Evolutionary conservation across 805 yeast genomes (phyloP).

Genomic region (Candida coquimbonensis): DNA sequence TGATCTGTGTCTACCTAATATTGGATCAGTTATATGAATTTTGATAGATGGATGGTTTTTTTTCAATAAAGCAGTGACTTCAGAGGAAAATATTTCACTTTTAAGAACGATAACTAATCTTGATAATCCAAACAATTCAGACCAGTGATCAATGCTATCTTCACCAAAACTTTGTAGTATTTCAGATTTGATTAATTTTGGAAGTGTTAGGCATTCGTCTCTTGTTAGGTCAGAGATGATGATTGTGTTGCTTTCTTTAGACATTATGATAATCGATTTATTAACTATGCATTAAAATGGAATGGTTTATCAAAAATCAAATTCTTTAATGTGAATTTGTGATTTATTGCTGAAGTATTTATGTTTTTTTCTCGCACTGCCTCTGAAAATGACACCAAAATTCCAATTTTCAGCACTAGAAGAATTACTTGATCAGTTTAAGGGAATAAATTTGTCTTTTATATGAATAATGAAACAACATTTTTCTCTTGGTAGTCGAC

Average conservation of each 20-base stretch:
- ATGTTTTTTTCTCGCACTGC: neutral
- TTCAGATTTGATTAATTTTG: slow-evolving; percentile 12
- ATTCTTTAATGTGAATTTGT: too few relatives aligned
- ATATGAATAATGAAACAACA: too few relatives aligned
- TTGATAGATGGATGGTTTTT: slow-evolving; percentile 16
- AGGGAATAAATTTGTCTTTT: too few relatives aligned
- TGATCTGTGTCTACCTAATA: slow-evolving; percentile 25
- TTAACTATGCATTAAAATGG: too few relatives aligned
- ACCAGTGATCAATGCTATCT: slow-evolving; percentile 24
- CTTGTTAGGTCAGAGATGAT: slow-evolving; percentile 19
- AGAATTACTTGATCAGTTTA: too few relatives aligned
- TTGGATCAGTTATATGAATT: slow-evolving; percentile 28
- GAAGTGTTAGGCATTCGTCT: slow-evolving; percentile 15
- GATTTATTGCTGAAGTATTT: neutral
- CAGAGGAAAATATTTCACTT: slow-evolving; percentile 20
- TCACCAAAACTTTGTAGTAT: slow-evolving; percentile 8
- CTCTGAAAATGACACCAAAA: neutral
- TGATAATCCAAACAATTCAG: slow-evolving; percentile 33
- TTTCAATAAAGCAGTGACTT: slow-evolving; percentile 19
- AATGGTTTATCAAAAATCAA: too few relatives aligned
- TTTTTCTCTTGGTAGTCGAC: too few relatives aligned
- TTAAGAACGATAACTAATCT: slow-evolving; percentile 35
- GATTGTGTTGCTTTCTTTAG: slow-evolving; percentile 13
- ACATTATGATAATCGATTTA: neutral
- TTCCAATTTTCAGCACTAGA: too few relatives aligned